A percentile compares a stretch with the other conserved stretches of the same genome.
Conservation (phyloP, 768 basidiomycete genomes). For the Phylloporus sp. region DNA sequence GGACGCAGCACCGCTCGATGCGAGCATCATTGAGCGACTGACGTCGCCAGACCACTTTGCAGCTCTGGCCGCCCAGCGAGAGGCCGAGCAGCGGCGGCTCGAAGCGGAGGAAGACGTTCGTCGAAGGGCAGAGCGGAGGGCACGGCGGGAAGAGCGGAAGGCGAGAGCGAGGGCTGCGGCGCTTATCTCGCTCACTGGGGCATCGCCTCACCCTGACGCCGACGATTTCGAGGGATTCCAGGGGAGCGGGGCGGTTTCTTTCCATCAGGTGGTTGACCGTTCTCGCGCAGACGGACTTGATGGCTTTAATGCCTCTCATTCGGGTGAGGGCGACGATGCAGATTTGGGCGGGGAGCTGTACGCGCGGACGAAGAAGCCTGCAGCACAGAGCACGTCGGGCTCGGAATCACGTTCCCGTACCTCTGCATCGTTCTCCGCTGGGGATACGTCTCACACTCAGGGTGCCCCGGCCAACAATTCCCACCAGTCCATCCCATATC, state of each 20-base stretch:
- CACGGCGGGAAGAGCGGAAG: slow-evolving; percentile 41
- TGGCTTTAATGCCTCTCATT: slow-evolving; percentile 8
- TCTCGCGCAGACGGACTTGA: slow-evolving; percentile 11
- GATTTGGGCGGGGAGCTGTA: slow-evolving; percentile 61
- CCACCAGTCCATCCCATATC: slow-evolving; percentile 26
- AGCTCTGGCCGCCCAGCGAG: slow-evolving; percentile 26
- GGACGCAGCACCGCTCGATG: slow-evolving; percentile 63
- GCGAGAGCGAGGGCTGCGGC: slow-evolving; percentile 36
- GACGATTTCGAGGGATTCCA: slow-evolving; percentile 64
- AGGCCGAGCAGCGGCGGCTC: slow-evolving; percentile 23
- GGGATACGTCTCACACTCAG: slow-evolving; percentile 19
- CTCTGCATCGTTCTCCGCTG: slow-evolving; percentile 42
- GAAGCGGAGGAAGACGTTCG: slow-evolving; percentile 38
- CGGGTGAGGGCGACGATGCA: slow-evolving; percentile 43
- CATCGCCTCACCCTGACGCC: slow-evolving; percentile 10
- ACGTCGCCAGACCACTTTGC: slow-evolving; percentile 38
- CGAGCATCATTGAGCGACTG: slow-evolving; percentile 49
- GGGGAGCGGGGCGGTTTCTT: slow-evolving; percentile 35
- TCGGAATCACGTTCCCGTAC: slow-evolving; percentile 63
- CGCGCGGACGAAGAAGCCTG: slow-evolving; percentile 33
- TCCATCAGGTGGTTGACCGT: not conserved
- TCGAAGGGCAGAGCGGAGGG: slow-evolving; percentile 45
- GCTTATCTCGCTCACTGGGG: slow-evolving; percentile 32
- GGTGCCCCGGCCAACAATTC: slow-evolving; percentile 20
- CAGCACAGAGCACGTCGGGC: slow-evolving; percentile 33